Evolutionary conservation across 164 flowering plant species (phyloP), one percentile per base, ranked within the genome.

Genomic region (Warburgia ugandensis): DNA sequence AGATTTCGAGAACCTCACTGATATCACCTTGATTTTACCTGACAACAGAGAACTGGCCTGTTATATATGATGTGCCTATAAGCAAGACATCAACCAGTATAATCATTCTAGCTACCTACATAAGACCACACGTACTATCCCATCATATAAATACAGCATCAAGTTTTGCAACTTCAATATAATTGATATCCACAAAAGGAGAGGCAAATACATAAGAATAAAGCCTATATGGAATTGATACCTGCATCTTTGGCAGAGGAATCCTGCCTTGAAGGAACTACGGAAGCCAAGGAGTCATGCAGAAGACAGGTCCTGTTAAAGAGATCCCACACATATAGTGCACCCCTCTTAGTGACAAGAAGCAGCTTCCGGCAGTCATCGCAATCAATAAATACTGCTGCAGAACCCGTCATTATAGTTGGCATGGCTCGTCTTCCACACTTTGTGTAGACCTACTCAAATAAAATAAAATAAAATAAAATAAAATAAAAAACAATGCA

Each of bases 371-470:
- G 89, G 58, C 67, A 65, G 61, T 94, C 96, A 44, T 94, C 96
- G 69, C 99, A 94, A 54, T 94, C 99, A 8, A 89, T 66, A 58
- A 94, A 94, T 31, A 81, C 77, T 48, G 97, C 86, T 12, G 91
- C 77, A 48, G 99, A 89, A 33, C 99, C 99, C 81, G 69, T 70
- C 95, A 94, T 83, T 88, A 94, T 84, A 35, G 88, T 75, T 45
- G 99, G 99, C 83, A 94, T 76, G 29, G 96, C 80, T 27, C 99
- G 89, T 65, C 99, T 81, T 58, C 99, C 99, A 55, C 96, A 86
- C 54, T 80, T 86, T 22, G 96, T 86, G 68, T 94, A 94, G 48
- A 94, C 77, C 99, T 94, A 21, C 26, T 10, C 29, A 29, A 29
- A 19, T 12, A 52, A 29, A 39, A 38, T 11, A 35, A 50, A 33